Conservation (phyloP, 192 early-diverging fungal genomes). For the Allomyces arbusculus region DNA sequence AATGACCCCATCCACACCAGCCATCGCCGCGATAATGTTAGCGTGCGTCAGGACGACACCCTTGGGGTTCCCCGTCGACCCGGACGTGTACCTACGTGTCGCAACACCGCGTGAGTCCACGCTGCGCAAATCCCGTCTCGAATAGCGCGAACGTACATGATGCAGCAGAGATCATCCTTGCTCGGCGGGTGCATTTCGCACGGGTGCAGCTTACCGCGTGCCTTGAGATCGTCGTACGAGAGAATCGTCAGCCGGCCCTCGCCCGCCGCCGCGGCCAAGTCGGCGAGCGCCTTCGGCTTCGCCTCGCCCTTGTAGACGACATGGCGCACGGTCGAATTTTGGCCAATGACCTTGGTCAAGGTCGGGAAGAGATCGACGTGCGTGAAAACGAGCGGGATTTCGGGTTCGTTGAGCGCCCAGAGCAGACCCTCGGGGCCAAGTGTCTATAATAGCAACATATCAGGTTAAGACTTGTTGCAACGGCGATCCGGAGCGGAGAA, state of each 20-base stretch:
- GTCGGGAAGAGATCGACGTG: slow-evolving; percentile 49
- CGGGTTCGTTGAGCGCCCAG: slow-evolving; percentile 66
- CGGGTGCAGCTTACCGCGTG: slow-evolving; percentile 41
- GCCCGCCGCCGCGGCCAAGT: slow-evolving; percentile 13
- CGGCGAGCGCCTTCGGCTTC: slow-evolving; percentile 21
- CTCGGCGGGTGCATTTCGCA: slow-evolving; percentile 40
- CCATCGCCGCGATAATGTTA: slow-evolving; percentile 59
- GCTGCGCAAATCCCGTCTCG: not conserved
- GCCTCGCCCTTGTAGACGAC: slow-evolving; percentile 52
- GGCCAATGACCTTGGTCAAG: slow-evolving; percentile 32
- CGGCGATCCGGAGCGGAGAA: too few species aligned
- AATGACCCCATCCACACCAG: slow-evolving; percentile 9
- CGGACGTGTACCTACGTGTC: slow-evolving; percentile 30
- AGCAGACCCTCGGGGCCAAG: slow-evolving; percentile 63
- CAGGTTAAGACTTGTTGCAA: too few species aligned
- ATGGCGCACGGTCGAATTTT: slow-evolving; percentile 35
- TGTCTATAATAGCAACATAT: slow-evolving; percentile 16
- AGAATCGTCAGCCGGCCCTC: slow-evolving; percentile 21
- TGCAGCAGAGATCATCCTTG: slow-evolving; percentile 50
- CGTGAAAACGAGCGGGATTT: slow-evolving; percentile 48
- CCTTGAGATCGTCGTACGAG: slow-evolving; percentile 43
- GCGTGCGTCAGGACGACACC: slow-evolving; percentile 70
- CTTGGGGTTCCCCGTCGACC: slow-evolving; percentile 84
- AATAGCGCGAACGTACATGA: slow-evolving; percentile 46
- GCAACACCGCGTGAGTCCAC: not conserved